A percentile compares a stretch with the other conserved stretches of the same genome.
Evolutionary conservation across 441 rosid genomes (phyloP).

Genomic region (Hura crepitans): DNA sequence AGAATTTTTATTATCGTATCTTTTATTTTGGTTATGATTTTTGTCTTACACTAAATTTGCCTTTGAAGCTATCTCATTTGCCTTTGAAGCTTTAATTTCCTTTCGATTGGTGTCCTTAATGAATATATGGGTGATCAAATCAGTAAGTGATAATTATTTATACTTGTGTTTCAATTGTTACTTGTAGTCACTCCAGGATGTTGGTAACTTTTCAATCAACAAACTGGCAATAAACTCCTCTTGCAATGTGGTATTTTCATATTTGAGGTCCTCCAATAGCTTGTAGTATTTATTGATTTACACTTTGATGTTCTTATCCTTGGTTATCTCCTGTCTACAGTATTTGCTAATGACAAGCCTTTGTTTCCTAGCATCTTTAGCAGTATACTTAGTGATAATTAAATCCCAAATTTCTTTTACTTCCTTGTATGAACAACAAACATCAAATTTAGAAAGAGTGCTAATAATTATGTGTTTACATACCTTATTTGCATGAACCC

Average conservation of each 20-base stretch:
- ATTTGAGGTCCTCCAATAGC: not conserved
- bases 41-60: not conserved
- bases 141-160: too few relatives aligned
- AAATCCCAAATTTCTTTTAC: not conserved
- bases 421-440: not conserved
- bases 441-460: not conserved
- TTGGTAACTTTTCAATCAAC: not conserved
- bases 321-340: not conserved
- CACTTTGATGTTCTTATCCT: not conserved
- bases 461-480: not conserved
- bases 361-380: not conserved
- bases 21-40: too few relatives aligned
- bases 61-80: not conserved
- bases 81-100: not conserved
- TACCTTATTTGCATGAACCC: not conserved
- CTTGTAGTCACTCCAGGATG: not conserved
- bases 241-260: not conserved
- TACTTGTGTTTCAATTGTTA: too few relatives aligned
- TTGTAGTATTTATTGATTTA: not conserved
- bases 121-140: too few relatives aligned
- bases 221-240: not conserved
- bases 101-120: not conserved
- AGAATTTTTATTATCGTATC: not conserved
- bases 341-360: not conserved
- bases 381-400: not conserved